Percentiles rank a stretch among this genome's conserved stretches.
Conservation (phyloP, 1,284 basidiomycete genomes). For the Ustilago xerochloae region DNA sequence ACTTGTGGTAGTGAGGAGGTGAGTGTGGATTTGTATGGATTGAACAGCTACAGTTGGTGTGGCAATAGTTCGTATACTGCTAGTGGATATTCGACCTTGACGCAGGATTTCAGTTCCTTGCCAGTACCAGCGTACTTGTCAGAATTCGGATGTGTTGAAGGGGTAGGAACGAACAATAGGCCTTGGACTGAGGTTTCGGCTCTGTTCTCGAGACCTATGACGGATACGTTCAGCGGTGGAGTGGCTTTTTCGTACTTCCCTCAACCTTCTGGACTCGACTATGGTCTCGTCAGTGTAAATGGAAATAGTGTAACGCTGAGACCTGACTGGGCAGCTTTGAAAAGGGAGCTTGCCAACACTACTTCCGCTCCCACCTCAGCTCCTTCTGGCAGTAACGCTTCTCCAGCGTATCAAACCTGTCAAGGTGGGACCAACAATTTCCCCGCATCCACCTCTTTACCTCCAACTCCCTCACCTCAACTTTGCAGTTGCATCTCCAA, state of each 20-base stretch:
- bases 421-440: conserved; percentile 74
- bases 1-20: conserved; percentile 80
- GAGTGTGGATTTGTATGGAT: conserved; percentile 84
- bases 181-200: conserved; percentile 82
- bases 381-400: conserved; percentile 72
- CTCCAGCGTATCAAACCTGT: conserved; percentile 76
- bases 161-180: conserved; percentile 76
- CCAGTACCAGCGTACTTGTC: conserved; percentile 88
- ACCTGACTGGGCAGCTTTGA: conserved; percentile 78
- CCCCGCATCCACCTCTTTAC: conserved; percentile 77
- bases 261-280: conserved; percentile 75
- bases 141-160: conserved; percentile 78
- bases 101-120: conserved; percentile 71
- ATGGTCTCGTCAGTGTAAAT: conserved; percentile 84
- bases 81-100: conserved; percentile 71
- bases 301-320: conserved; percentile 75
- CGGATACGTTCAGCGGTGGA: conserved; percentile 85
- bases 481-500: conserved; percentile 82
- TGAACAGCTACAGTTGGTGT: conserved; percentile 74
- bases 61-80: conserved; percentile 75
- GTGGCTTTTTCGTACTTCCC: conserved; percentile 76
- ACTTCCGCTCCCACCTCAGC: conserved; percentile 76
- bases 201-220: conserved; percentile 80
- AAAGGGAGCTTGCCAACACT: conserved; percentile 74
- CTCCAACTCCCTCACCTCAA: conserved; percentile 82